A percentile compares a stretch with the other conserved stretches of the same genome.
phyloP scores from a whole-genome alignment of 1,284 basidiomycete species.

The Cystobasidiaceae sp. region DNA sequence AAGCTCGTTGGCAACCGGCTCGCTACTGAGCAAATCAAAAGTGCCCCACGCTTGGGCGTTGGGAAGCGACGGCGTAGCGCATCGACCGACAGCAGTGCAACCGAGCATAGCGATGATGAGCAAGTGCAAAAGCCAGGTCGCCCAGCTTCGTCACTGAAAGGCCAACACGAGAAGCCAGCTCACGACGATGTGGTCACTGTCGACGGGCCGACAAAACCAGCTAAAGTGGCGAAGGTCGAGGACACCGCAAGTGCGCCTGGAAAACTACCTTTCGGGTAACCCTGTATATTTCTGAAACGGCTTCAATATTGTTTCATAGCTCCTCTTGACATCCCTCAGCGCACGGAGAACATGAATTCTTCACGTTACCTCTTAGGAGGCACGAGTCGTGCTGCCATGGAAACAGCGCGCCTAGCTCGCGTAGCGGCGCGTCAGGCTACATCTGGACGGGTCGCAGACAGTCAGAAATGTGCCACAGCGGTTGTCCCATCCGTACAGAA shows the following conservation, averaged over 20 bases:
- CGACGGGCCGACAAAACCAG: not conserved
- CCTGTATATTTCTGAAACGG: not conserved
- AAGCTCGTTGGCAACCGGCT: too few species aligned
- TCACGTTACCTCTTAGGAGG: slow-evolving; percentile 4
- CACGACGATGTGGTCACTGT: not conserved
- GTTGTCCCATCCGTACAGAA: too few species aligned
- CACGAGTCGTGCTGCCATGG: slow-evolving; percentile 6
- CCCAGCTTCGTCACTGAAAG: not conserved
- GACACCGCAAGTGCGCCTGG: not conserved
- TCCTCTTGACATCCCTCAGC: not conserved
- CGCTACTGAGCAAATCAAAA: not conserved
- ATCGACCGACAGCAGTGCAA: not conserved
- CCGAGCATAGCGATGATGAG: not conserved
- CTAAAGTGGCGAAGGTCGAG: not conserved
- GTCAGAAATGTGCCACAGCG: too few species aligned
- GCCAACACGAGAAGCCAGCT: not conserved
- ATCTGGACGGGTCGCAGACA: too few species aligned
- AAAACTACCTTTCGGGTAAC: not conserved
- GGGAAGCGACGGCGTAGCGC: not conserved
- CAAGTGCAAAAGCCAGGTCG: not conserved
- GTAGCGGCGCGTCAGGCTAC: slow-evolving; percentile 22
- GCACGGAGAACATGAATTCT: slow-evolving; percentile 12
- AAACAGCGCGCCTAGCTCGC: slow-evolving; percentile 20
- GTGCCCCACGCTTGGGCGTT: not conserved
- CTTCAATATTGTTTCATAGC: not conserved